These are phyloP conservation scores for Venturia asperata DNA, from an alignment of 2,329 filamentous ascomycete genomes.

Conservation along the genomic window DNA sequence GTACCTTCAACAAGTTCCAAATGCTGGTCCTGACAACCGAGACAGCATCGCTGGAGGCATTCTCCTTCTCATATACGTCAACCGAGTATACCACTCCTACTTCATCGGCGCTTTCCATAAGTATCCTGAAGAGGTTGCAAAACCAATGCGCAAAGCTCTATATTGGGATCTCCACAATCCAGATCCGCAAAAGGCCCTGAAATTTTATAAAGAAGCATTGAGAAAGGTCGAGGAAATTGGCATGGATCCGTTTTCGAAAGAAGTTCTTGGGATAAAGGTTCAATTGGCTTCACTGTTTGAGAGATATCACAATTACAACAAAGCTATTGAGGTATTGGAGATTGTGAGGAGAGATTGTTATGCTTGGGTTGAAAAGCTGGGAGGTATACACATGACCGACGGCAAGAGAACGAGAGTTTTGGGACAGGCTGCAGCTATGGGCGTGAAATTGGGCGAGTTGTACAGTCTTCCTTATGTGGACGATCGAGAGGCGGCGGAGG, in stretches of 20 bases:
- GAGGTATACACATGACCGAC: slow-evolving; percentile 34
- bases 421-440: slow-evolving; percentile 65
- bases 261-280: slow-evolving; percentile 83
- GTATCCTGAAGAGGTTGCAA: slow-evolving; percentile 63
- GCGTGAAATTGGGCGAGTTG: slow-evolving; percentile 76
- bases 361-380: slow-evolving; percentile 40
- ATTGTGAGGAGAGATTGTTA: slow-evolving; percentile 64
- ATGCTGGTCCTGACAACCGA: slow-evolving; percentile 6
- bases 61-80: slow-evolving; percentile 38
- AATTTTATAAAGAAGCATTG: slow-evolving; percentile 76
- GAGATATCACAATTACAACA: slow-evolving; percentile 55
- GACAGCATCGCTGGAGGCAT: slow-evolving; percentile 35
- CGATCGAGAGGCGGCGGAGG: slow-evolving; percentile 66
- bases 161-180: slow-evolving; percentile 68
- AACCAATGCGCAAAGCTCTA: slow-evolving; percentile 72
- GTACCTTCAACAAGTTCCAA: not conserved
- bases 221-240: slow-evolving; percentile 63
- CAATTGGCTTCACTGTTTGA: slow-evolving; percentile 75
- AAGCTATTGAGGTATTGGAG: slow-evolving; percentile 71
- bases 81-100: slow-evolving; percentile 41
- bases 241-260: slow-evolving; percentile 84
- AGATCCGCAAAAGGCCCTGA: slow-evolving; percentile 68
- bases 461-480: slow-evolving; percentile 72
- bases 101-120: slow-evolving; percentile 46
- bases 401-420: slow-evolving; percentile 58